A percentile compares a stretch with the other conserved stretches of the same genome.
Conservation (phyloP, 2,329 filamentous ascomycete species). For the Xylariaceae sp. region DNA sequence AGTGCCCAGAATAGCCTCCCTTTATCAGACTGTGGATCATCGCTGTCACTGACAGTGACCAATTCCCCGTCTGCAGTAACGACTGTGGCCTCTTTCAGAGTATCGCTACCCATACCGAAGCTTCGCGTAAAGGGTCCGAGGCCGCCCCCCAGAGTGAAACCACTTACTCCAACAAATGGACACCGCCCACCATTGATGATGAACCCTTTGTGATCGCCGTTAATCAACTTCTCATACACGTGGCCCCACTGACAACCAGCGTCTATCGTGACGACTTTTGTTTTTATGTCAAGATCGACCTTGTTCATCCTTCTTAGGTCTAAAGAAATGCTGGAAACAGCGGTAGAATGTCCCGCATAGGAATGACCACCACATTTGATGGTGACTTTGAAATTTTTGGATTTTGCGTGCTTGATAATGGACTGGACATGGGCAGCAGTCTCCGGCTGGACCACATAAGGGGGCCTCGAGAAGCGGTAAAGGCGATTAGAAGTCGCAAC, state of each 20-base stretch:
- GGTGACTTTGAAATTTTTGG: background rate
- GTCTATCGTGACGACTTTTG: constrained; percentile 30
- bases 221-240: constrained; percentile 40
- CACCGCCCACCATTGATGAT: constrained; percentile 41
- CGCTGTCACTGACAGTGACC: background rate
- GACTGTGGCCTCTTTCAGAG: background rate
- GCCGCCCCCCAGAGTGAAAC: constrained; percentile 7
- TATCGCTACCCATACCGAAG: constrained; percentile 17
- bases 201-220: constrained; percentile 27
- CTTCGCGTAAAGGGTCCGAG: constrained; percentile 12
- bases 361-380: constrained; percentile 2
- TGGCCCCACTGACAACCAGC: constrained; percentile 42
- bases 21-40: no score
- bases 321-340: constrained; percentile 37
- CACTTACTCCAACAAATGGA: constrained; percentile 1
- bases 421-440: background rate
- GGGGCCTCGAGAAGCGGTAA: background rate
- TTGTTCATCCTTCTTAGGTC: constrained; percentile 41
- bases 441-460: constrained; percentile 2
- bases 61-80: background rate
- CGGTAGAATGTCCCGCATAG: constrained; percentile 31
- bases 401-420: background rate
- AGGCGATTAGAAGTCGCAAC: constrained; percentile 7
- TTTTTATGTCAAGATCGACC: constrained; percentile 31
- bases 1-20: no score